phyloP scores from a whole-genome alignment of 2,329 filamentous ascomycete species.

The Parastagonospora avenae region DNA sequence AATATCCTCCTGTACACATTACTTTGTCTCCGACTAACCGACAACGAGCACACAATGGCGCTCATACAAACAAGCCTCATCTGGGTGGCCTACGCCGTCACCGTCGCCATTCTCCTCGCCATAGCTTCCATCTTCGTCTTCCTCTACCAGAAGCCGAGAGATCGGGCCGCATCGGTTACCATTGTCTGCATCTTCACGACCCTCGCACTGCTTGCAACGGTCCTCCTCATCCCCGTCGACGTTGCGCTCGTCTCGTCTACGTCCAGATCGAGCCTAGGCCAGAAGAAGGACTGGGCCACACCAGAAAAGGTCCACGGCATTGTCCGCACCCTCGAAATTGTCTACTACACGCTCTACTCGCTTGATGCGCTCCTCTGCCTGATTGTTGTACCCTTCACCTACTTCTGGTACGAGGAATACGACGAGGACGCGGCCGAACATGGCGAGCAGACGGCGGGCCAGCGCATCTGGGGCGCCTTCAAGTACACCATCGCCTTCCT shows the following conservation, averaged over 20 bases:
- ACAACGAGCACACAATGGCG: conserved; percentile 54
- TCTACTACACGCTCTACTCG: conserved; percentile 93
- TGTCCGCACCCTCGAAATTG: conserved; percentile 77
- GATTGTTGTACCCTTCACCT: conserved; percentile 89
- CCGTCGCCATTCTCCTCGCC: conserved; percentile 74
- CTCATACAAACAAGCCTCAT: conserved; percentile 88
- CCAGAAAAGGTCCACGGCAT: conserved; percentile 79
- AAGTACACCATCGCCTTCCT: conserved; percentile 92
- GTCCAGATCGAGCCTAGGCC: conserved; percentile 72
- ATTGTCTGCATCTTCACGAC: conserved; percentile 85
- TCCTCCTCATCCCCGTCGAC: conserved; percentile 91
- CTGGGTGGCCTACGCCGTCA: conserved; percentile 91
- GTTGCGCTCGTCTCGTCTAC: conserved; percentile 94
- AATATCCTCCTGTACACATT: not conserved
- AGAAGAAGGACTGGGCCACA: conserved; percentile 94
- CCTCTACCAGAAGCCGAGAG: conserved; percentile 86
- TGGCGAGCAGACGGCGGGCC: conserved; percentile 71
- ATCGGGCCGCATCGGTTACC: conserved; percentile 82
- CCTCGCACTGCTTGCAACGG: conserved; percentile 85
- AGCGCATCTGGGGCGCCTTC: conserved; percentile 79
- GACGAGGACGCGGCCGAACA: conserved; percentile 87
- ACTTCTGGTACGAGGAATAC: conserved; percentile 98
- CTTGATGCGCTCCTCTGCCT: conserved; percentile 89
- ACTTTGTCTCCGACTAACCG: not conserved
- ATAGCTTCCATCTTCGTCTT: conserved; percentile 86